phyloP scores from a whole-genome alignment of 2,329 filamentous ascomycete species.

The Beauveria rudraprayagi region DNA sequence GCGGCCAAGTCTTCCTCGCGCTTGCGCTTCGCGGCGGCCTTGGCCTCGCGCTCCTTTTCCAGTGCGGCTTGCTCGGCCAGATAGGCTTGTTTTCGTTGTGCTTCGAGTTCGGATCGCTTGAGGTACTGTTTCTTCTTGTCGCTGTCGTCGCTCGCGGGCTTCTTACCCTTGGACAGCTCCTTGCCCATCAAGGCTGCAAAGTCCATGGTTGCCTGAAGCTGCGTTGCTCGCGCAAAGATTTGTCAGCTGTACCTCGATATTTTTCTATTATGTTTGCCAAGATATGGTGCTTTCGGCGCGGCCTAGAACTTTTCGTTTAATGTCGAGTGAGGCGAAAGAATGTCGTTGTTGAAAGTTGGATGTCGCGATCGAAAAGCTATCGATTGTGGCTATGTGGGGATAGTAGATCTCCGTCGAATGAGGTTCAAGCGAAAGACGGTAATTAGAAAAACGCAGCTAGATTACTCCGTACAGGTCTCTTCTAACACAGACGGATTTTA shows the following conservation, averaged over 20 bases:
- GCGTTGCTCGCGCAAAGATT: not conserved
- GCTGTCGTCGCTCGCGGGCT: constrained; percentile 28
- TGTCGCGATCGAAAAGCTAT: constrained; percentile 14
- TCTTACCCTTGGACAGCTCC: constrained; percentile 78
- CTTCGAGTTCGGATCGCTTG: constrained; percentile 79
- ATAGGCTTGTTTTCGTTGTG: constrained; percentile 72
- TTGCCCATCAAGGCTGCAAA: constrained; percentile 91
- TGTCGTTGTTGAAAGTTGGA: not conserved
- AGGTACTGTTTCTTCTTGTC: constrained; percentile 60
- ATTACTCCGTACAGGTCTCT: too few species aligned
- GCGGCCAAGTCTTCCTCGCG: constrained; percentile 76
- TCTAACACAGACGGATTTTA: too few species aligned
- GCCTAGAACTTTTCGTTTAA: not conserved
- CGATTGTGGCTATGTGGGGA: constrained; percentile 15
- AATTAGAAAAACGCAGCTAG: too few species aligned
- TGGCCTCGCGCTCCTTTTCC: constrained; percentile 62
- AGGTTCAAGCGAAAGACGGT: too few species aligned
- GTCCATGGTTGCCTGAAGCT: constrained; percentile 56
- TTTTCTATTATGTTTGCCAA: not conserved
- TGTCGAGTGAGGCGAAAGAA: not conserved
- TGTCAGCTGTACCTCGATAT: not conserved
- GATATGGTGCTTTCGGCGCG: not conserved
- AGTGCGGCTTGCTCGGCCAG: constrained; percentile 69
- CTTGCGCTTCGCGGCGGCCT: constrained; percentile 72
- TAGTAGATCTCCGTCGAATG: too few species aligned